Evolutionary conservation across 208 protist genomes (phyloP), one percentile per base, ranked within the genome.

Genomic region (Phytomonas francai): DNA sequence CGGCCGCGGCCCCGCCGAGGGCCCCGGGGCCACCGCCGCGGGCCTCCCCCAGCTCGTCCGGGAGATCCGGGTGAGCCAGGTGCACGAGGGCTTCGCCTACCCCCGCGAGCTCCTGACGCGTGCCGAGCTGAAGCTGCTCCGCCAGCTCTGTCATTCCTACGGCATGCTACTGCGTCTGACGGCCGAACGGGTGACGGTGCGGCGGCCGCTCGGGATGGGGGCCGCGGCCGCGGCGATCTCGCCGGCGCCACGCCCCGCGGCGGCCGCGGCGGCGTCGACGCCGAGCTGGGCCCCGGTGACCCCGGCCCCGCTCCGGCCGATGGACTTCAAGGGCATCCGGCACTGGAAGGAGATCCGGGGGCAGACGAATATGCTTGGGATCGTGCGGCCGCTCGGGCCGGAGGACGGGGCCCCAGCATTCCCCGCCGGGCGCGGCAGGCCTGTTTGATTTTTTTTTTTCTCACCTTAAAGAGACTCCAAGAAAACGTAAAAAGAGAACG

Each of bases 61-160:
- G 16, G 83, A 89, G 31, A 76, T 94, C 22, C 85, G 88, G 57
- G 76, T 90, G 33, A 94, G 88, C 73, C 74, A 65, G 28, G 85
- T 90, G 64, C 75, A 94, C 74, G 85, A 91, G 49, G 88, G 88
- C 62, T 91, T 94, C 70, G 59, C 72, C 45, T 83, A 83, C 59
- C 59, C 76, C 63, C 80, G 77, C 67, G 64, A 28, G 28, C 81
- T 88, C 27, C 79, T 94, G 34, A 75, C 70, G 49, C 87, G 88
- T 68, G 88, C 88, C 39, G 79, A 89, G 59, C 32, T 92, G 29
- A 89, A 90, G 73, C 19, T 79, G 34, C 74, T 94, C 56, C 90
- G 89, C 74, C 85, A 92, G 71, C 80, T 91, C 25, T 91, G 84
- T 65, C 74, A 85, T 65, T 87, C 86, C 6, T 92, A 94, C 72